Percentiles rank a stretch among this genome's conserved stretches.
Conservation (phyloP, 2,329 filamentous ascomycete genomes). For the Blastomyces parvus region DNA sequence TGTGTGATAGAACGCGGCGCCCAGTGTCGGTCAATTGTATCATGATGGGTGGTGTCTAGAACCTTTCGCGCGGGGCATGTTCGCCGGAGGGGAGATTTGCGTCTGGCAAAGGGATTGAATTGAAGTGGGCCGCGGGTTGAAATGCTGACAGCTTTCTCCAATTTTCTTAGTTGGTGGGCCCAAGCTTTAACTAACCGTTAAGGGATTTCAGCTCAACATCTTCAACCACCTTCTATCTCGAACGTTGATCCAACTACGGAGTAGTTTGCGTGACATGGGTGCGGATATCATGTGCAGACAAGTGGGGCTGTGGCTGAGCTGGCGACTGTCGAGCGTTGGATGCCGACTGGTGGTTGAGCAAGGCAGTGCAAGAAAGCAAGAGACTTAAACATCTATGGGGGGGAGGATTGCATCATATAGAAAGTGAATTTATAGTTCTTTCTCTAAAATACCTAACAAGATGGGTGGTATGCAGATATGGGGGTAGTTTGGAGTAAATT, state of each 20-base stretch:
- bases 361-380: not conserved
- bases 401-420: not conserved
- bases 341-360: not conserved
- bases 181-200: not conserved
- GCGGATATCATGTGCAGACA: not conserved
- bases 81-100: not conserved
- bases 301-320: slow-evolving; percentile 3
- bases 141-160: not conserved
- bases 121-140: not conserved
- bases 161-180: not conserved
- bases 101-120: not conserved
- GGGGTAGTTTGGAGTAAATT: not conserved
- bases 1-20: not conserved
- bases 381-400: not conserved
- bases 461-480: not conserved
- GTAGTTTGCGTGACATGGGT: not conserved
- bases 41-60: not conserved
- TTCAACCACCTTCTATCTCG: not conserved
- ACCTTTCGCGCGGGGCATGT: not conserved
- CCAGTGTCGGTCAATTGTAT: not conserved
- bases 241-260: no score
- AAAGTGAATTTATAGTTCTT: not conserved
- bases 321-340: not conserved
- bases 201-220: not conserved
- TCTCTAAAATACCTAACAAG: not conserved